A percentile compares a stretch with the other conserved stretches of the same genome.
Evolutionary conservation across 441 rosid genomes (phyloP).

Genomic region (Gossypium schwendimanii): DNA sequence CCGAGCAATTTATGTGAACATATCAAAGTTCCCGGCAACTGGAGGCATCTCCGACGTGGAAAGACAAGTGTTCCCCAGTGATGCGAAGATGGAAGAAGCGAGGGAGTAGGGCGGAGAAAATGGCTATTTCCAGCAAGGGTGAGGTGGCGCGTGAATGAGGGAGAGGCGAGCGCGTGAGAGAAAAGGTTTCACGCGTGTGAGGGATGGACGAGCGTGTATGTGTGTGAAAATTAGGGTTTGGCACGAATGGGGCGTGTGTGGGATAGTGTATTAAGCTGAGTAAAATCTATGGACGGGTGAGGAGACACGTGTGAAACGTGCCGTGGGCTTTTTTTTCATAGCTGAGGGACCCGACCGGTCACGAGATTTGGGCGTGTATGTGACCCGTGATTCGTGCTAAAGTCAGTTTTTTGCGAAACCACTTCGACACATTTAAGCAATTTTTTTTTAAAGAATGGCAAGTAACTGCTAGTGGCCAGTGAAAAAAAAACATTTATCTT

Average conservation of each 20-base stretch:
- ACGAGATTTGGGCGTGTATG: slow-evolving; percentile 21
- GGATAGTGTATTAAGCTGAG: slow-evolving; percentile 20
- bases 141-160: slow-evolving; percentile 23
- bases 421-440: not conserved
- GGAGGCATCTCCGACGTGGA: slow-evolving; percentile 17
- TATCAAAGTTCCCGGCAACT: slow-evolving; percentile 1
- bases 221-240: slow-evolving; percentile 40
- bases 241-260: slow-evolving; percentile 73
- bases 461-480: not conserved
- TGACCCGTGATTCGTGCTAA: slow-evolving; percentile 6
- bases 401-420: not conserved
- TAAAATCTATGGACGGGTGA: slow-evolving; percentile 23
- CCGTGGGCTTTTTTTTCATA: not conserved
- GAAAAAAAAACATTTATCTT: not conserved
- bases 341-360: slow-evolving; percentile 18
- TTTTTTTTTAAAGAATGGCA: not conserved
- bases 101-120: slow-evolving; percentile 16
- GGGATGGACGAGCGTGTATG: slow-evolving; percentile 48
- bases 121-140: slow-evolving; percentile 26
- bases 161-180: slow-evolving; percentile 46
- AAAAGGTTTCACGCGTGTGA: slow-evolving; percentile 71
- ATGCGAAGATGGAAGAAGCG: not conserved
- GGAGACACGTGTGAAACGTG: slow-evolving; percentile 43
- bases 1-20: not conserved
- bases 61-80: slow-evolving; percentile 9